These are phyloP conservation scores for Podospora bellae-mahoneyi DNA, from an alignment of 495 filamentous ascomycete species.

Conservation along the genomic window DNA sequence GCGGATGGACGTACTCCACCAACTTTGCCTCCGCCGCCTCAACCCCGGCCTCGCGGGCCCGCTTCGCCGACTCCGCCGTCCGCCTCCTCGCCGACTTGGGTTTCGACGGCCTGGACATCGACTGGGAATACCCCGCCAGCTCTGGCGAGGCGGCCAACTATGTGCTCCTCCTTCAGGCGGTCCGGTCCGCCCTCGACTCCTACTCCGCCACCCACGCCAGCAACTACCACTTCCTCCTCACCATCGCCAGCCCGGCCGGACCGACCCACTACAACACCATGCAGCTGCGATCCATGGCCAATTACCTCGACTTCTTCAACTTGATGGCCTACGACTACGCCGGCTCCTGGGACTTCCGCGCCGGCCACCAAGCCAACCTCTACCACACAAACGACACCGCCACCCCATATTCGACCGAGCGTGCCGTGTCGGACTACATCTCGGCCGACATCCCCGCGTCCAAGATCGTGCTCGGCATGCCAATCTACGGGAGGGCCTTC, in stretches of 20 bases:
- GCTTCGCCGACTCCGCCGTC: conserved; percentile 65
- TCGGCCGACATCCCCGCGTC: conserved; percentile 53
- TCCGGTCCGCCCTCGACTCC: conserved; percentile 61
- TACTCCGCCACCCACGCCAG: conserved; percentile 51
- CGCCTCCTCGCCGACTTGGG: conserved; percentile 60
- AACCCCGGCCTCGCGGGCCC: conserved; percentile 50
- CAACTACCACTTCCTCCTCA: conserved; percentile 66
- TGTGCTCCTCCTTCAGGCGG: conserved; percentile 65
- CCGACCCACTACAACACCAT: conserved; percentile 66
- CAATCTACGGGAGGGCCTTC: conserved; percentile 83
- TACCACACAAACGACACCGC: conserved; percentile 47
- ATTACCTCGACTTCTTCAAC: conserved; percentile 78
- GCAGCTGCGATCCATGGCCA: conserved; percentile 61
- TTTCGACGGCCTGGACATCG: conserved; percentile 48
- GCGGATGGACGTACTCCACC: conserved; percentile 82
- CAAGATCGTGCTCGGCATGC: conserved; percentile 82
- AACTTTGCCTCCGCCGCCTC: conserved; percentile 71
- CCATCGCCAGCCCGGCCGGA: conserved; percentile 62
- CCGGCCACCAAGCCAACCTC: conserved; percentile 77
- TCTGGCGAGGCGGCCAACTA: conserved; percentile 63
- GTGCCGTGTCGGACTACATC: conserved; percentile 68
- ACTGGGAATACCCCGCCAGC: conserved; percentile 57
- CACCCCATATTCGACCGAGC: conserved; percentile 68
- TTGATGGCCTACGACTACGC: conserved; percentile 77
- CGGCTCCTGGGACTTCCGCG: conserved; percentile 60